These are phyloP conservation scores for Physcomitrellopsis africana DNA, from an alignment of 225 moss, liverwort and hornwort genomes.

Conservation along the genomic window DNA sequence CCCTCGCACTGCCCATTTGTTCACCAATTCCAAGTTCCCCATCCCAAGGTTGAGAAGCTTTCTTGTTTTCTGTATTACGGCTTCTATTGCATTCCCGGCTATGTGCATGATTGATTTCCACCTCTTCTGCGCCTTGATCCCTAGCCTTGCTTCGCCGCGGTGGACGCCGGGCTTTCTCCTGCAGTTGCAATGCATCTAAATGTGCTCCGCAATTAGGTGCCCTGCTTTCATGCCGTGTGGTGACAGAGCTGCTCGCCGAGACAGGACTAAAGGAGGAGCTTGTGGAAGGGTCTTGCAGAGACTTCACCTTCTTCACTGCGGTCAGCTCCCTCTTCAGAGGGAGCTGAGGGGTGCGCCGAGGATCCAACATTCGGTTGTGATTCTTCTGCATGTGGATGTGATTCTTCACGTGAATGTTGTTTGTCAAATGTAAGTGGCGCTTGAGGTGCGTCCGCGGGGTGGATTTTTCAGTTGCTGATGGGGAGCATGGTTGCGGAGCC, in stretches of 20 bases:
- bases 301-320: constrained; percentile 40
- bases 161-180: constrained; percentile 38
- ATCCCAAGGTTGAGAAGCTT: constrained; percentile 32
- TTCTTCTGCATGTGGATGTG: constrained; percentile 42
- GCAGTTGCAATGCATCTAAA: constrained; percentile 35
- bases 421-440: constrained; percentile 54
- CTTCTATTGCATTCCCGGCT: constrained; percentile 21
- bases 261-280: constrained; percentile 44
- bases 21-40: constrained; percentile 31
- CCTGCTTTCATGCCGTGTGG: constrained; percentile 30
- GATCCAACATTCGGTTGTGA: constrained; percentile 38
- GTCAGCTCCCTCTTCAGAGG: constrained; percentile 51
- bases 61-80: constrained; percentile 24
- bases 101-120: constrained; percentile 17
- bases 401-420: constrained; percentile 44
- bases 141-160: constrained; percentile 37
- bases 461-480: constrained; percentile 20
- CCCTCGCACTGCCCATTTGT: constrained; percentile 13
- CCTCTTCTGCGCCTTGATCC: constrained; percentile 34
- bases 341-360: constrained; percentile 34
- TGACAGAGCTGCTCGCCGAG: constrained; percentile 39
- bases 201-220: constrained; percentile 27
- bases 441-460: constrained; percentile 43
- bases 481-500: constrained; percentile 36
- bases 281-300: constrained; percentile 50